A percentile compares a stretch with the other conserved stretches of the same genome.
phyloP scores from a whole-genome alignment of 2,329 filamentous ascomycete genomes.

The Paramyrothecium sp. region DNA sequence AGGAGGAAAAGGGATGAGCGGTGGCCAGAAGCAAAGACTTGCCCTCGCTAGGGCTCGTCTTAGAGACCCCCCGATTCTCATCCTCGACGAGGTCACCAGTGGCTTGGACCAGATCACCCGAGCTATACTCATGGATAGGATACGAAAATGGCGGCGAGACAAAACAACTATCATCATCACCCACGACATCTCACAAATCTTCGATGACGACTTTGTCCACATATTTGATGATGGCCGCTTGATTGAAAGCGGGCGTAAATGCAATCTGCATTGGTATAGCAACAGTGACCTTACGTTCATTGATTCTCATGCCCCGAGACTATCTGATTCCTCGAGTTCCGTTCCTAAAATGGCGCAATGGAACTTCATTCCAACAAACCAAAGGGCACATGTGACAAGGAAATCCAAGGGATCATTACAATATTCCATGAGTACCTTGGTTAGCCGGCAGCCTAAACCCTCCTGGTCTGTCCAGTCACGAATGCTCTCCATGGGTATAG shows the following conservation, averaged over 20 bases:
- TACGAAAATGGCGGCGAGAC: conserved; percentile 72
- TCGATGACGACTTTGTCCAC: conserved; percentile 72
- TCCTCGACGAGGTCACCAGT: conserved; percentile 87
- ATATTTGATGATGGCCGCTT: conserved; percentile 70
- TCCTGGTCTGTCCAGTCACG: too few species aligned
- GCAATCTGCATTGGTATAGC: conserved; percentile 46
- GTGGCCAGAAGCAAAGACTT: conserved; percentile 80
- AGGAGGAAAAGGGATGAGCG: conserved; percentile 72
- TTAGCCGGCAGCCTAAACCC: too few species aligned
- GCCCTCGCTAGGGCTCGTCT: conserved; percentile 77
- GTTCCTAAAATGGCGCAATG: background rate
- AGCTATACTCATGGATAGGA: conserved; percentile 67
- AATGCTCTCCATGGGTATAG: too few species aligned
- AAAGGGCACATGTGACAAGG: background rate
- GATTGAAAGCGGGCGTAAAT: conserved; percentile 66
- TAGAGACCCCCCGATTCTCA: conserved; percentile 74
- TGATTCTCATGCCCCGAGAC: conserved; percentile 14
- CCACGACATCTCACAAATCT: conserved; percentile 80
- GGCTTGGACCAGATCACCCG: conserved; percentile 76
- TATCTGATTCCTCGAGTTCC: background rate
- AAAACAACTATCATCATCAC: conserved; percentile 94
- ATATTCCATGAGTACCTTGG: too few species aligned
- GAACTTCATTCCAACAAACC: background rate
- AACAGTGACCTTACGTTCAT: conserved; percentile 47
- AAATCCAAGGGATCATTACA: too few species aligned